These are phyloP conservation scores for Phaeomoniella chlamydospora DNA, from an alignment of 2,329 filamentous ascomycete genomes.

Conservation along the genomic window DNA sequence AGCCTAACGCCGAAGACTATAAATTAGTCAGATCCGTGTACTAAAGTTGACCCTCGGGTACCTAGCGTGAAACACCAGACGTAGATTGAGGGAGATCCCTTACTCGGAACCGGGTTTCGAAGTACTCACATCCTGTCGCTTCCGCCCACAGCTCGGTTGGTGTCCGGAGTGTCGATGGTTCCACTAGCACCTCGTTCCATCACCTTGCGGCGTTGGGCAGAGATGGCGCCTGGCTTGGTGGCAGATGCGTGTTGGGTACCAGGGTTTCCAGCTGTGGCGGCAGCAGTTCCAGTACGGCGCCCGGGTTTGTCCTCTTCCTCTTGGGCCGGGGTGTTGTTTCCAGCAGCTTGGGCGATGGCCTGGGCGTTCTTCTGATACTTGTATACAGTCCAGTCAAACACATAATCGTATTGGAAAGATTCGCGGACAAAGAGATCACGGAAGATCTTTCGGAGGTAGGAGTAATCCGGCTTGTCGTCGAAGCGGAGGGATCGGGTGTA, in stretches of 20 bases:
- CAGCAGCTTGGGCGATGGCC: conserved; percentile 74
- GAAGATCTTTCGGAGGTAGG: conserved; percentile 99
- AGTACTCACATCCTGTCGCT: conserved; percentile 94
- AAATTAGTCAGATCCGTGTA: conserved; percentile 67
- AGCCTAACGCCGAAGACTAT: conserved; percentile 77
- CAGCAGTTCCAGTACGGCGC: conserved; percentile 51
- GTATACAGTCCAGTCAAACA: conserved; percentile 99
- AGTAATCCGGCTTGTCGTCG: conserved; percentile 99
- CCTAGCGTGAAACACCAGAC: conserved; percentile 72
- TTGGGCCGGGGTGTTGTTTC: conserved; percentile 46
- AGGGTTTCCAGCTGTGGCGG: conserved; percentile 48
- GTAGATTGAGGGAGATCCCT: conserved; percentile 73
- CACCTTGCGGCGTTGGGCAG: conserved; percentile 70
- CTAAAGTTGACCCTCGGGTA: conserved; percentile 47
- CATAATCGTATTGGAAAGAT: conserved; percentile 99
- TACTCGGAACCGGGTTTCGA: conserved; percentile 65
- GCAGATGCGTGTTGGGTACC: conserved; percentile 36
- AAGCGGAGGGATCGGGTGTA: conserved; percentile 97
- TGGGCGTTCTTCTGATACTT: conserved; percentile 99
- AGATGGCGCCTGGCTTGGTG: conserved; percentile 58
- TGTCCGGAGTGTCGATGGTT: conserved; percentile 52
- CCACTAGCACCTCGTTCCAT: conserved; percentile 49
- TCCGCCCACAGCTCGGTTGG: conserved; percentile 61
- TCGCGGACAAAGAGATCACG: conserved; percentile 96
- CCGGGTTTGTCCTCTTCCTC: conserved; percentile 65